Percentiles rank a stretch among this genome's conserved stretches.
phyloP scores from a whole-genome alignment of 73 alveolate species.

The Paramecium tetraurelia region DNA sequence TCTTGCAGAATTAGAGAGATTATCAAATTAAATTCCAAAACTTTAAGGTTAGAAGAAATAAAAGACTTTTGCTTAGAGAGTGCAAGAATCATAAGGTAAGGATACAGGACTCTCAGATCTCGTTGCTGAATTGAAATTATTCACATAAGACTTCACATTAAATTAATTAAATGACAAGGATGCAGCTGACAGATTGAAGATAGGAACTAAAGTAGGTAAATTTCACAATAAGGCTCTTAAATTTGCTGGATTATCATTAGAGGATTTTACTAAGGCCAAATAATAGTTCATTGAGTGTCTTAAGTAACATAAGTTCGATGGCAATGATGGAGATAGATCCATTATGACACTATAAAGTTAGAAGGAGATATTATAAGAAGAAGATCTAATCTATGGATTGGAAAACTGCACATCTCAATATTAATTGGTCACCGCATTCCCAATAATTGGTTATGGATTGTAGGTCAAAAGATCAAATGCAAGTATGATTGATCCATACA shows the following conservation, averaged over 20 bases:
- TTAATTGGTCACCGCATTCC: neutral
- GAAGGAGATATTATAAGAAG: neutral
- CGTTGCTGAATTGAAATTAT: neutral
- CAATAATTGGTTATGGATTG: slow-evolving; percentile 46
- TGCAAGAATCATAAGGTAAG: neutral
- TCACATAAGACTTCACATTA: neutral
- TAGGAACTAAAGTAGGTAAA: slow-evolving; percentile 52
- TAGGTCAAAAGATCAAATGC: slow-evolving; percentile 53
- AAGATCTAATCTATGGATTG: neutral
- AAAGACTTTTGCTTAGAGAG: slow-evolving; percentile 23
- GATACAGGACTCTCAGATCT: neutral
- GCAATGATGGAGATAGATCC: slow-evolving; percentile 16
- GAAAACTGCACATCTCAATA: neutral
- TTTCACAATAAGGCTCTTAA: slow-evolving; percentile 51
- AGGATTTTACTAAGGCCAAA: slow-evolving; percentile 27
- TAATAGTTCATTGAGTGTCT: slow-evolving; percentile 12
- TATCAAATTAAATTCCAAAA: neutral
- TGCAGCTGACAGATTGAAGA: slow-evolving; percentile 60
- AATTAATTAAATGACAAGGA: slow-evolving; percentile 4
- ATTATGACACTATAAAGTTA: neutral
- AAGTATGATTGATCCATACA: slow-evolving; percentile 56
- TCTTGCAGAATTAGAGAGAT: neutral
- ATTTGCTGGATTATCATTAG: slow-evolving; percentile 43
- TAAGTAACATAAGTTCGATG: neutral
- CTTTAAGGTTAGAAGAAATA: neutral